Percentiles rank a stretch among this genome's conserved stretches.
Conservation (phyloP, 306 rosid genomes). For the Vigna mungo region DNA sequence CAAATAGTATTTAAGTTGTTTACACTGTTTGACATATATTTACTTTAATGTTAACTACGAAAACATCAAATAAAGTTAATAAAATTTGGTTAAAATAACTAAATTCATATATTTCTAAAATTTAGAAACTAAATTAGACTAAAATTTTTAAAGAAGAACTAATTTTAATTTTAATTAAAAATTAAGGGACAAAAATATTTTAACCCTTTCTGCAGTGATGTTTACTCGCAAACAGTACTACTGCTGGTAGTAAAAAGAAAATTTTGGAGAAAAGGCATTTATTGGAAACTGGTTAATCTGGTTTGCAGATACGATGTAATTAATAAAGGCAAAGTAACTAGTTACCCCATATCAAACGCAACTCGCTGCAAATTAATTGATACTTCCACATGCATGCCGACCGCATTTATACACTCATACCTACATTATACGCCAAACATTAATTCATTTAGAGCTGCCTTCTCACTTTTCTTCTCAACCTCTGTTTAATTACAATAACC, state of each 20-base stretch:
- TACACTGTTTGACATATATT: no score
- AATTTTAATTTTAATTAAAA: no score
- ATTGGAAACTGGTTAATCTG: background rate
- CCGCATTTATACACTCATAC: background rate
- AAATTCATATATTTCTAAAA: no score
- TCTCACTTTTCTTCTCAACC: background rate
- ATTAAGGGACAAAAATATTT: no score
- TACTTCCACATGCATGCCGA: background rate
- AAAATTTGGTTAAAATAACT: no score
- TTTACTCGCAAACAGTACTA: no score
- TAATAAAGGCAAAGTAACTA: background rate
- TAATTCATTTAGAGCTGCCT: background rate
- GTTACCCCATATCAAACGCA: constrained; percentile 5
- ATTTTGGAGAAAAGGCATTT: background rate
- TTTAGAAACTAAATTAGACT: no score
- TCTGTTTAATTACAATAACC: background rate
- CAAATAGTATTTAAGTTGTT: no score
- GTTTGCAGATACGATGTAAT: background rate
- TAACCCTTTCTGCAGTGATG: no score
- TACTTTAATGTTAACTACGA: no score
- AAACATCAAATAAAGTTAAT: no score
- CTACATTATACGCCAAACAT: background rate
- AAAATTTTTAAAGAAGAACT: no score
- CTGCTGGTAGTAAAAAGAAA: background rate
- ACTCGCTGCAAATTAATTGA: constrained; percentile 8